These are phyloP conservation scores for Microdochium trichocladiopsis DNA, from an alignment of 2,329 filamentous ascomycete species.

Conservation along the genomic window DNA sequence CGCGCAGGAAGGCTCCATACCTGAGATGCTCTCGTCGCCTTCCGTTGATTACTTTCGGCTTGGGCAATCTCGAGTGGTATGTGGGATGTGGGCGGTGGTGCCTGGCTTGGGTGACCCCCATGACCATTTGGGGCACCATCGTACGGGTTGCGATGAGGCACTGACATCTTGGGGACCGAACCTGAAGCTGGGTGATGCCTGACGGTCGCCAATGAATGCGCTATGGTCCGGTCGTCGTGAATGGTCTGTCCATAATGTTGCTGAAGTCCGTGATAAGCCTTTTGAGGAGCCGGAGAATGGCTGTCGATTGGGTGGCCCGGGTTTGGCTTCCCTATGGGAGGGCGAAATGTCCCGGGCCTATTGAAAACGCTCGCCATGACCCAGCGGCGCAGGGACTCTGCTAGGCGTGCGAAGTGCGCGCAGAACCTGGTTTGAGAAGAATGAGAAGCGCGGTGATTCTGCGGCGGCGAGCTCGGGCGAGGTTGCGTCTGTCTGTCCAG, in stretches of 20 bases:
- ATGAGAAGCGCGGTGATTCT: no score
- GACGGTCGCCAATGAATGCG: slow-evolving; percentile 35
- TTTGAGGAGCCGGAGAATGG: slow-evolving; percentile 26
- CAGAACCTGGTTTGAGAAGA: no score
- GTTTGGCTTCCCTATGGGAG: no score
- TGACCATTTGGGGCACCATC: slow-evolving; percentile 14
- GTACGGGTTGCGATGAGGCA: slow-evolving; percentile 27
- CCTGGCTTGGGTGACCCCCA: slow-evolving; percentile 11
- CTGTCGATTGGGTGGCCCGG: slow-evolving; percentile 29
- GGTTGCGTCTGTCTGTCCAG: no score
- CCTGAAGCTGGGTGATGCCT: slow-evolving; percentile 26
- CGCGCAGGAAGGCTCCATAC: slow-evolving; percentile 25
- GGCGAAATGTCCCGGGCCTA: no score
- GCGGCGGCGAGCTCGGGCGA: no score
- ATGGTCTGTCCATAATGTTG: slow-evolving; percentile 42
- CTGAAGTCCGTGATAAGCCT: slow-evolving; percentile 21
- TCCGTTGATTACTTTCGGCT: slow-evolving; percentile 44
- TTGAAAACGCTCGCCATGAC: no score
- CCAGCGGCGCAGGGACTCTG: no score
- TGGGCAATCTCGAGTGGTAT: slow-evolving; percentile 28
- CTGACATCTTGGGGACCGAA: slow-evolving; percentile 29
- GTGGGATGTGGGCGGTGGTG: slow-evolving; percentile 21
- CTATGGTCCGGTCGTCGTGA: slow-evolving; percentile 36
- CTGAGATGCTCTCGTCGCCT: slow-evolving; percentile 60
- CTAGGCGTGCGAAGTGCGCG: no score